Evolutionary conservation across 2,329 filamentous ascomycete species (phyloP).

Genomic region (Passalora sequoiae): DNA sequence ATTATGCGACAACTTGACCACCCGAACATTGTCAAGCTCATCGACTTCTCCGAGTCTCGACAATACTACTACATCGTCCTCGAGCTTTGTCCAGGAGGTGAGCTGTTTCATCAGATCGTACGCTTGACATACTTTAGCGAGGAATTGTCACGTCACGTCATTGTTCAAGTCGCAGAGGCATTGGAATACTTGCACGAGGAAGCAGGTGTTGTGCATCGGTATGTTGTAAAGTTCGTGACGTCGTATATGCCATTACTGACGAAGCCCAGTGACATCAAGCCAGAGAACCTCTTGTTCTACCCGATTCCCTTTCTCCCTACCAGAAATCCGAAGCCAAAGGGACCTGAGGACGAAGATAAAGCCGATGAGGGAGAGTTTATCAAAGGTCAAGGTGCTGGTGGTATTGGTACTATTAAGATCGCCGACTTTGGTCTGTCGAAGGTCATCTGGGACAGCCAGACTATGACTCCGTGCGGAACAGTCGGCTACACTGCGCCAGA

Average conservation of each 20-base stretch:
- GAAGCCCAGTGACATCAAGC: constrained; percentile 80
- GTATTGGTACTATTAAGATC: constrained; percentile 93
- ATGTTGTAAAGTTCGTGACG: too few species aligned
- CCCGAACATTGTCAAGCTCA: constrained; percentile 87
- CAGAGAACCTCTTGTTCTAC: constrained; percentile 92
- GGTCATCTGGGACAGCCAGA: constrained; percentile 95
- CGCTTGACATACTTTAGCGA: constrained; percentile 98
- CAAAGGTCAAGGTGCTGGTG: constrained; percentile 72
- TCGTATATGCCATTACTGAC: too few species aligned
- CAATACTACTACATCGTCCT: constrained; percentile 98
- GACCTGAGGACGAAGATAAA: constrained; percentile 93
- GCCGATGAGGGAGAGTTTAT: constrained; percentile 93
- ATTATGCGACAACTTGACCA: constrained; percentile 98
- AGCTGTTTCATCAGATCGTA: constrained; percentile 97
- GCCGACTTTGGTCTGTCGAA: constrained; percentile 97
- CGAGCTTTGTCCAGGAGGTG: constrained; percentile 88
- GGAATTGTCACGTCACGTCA: constrained; percentile 88
- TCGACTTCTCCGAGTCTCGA: constrained; percentile 87
- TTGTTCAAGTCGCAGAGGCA: constrained; percentile 88
- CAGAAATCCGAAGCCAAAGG: constrained; percentile 71
- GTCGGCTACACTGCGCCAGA: constrained; percentile 97
- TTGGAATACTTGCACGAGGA: constrained; percentile 92
- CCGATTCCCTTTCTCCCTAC: constrained; percentile 77
- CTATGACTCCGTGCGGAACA: constrained; percentile 98
- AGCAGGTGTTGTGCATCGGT: constrained; percentile 95